Evolutionary conservation across 345 rosid species (phyloP), one percentile per base, ranked within the genome.

Genomic region (Acer negundo): DNA sequence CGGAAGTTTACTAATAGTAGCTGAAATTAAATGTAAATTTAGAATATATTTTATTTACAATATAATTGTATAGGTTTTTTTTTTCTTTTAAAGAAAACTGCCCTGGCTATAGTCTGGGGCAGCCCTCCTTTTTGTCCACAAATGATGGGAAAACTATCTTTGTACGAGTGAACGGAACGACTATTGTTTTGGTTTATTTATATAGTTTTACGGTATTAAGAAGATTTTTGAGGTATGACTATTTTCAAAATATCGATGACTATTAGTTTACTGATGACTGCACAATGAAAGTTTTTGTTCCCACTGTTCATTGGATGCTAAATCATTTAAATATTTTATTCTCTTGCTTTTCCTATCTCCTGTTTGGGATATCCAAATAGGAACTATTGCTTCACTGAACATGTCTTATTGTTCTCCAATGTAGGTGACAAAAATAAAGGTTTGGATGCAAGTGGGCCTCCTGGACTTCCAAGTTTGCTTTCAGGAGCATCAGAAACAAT

Each of bases 361-460:
- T 72, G 38, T 42, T 40, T 26, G 73, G 28, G 10, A 66, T 10
- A 24, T 49, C 22, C 24, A 11, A 47, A 47, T 38, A 51, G 19
- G 44, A 56, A 53, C 22, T 35, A 10, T 78, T 62, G 63, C 65
- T 72, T 83, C 38, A 51, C 55, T 46, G 24, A 28, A 23, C 74
- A 1, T 62, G 24, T 76, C 75, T 72, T 47, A 59, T 59, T 75
- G 62, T 19, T 80, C 78, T 59, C 44, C 44, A 5, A 71, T 80
- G 81, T 79, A 94, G 98, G 88, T 88, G 83, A 81, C 81, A 68
- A 94, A 93, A 86, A 62, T 90, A 78, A 94, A 85, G 84, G 91
- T 94, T 77, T 94, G 76, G 97, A 94, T 86, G 98, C 95, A 73
- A 91, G 92, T 85, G 97, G 91, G 79, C 98, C 95, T 77, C 95